A percentile compares a stretch with the other conserved stretches of the same genome.
Evolutionary conservation across 495 filamentous ascomycete genomes (phyloP).

Genomic region (Xeromyces bisporus): DNA sequence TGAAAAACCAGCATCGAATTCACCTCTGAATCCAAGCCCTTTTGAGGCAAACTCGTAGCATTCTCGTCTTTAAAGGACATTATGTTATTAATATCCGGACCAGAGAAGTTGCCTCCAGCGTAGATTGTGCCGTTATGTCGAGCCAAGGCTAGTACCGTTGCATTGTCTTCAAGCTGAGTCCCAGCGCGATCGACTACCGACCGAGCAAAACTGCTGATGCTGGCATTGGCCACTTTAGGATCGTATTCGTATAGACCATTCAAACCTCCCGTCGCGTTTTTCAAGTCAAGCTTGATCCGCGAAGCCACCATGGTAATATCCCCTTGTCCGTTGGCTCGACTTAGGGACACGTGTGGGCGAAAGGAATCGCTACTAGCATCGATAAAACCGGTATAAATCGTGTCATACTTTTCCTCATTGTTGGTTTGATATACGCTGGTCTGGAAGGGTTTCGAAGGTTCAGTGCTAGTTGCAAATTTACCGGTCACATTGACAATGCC

Average conservation of each 20-base stretch:
- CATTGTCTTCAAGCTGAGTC: constrained; percentile 41
- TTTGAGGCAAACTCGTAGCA: constrained; percentile 40
- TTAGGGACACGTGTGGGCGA: constrained; percentile 64
- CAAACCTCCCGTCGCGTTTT: constrained; percentile 47
- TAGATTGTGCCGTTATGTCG: constrained; percentile 45
- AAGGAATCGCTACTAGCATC: constrained; percentile 61
- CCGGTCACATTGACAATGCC: constrained; percentile 71
- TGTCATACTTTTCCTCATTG: constrained; percentile 84
- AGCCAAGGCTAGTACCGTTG: constrained; percentile 46
- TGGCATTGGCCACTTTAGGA: constrained; percentile 36
- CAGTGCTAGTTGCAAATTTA: constrained; percentile 37
- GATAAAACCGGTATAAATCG: constrained; percentile 68
- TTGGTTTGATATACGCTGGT: constrained; percentile 69
- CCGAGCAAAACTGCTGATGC: constrained; percentile 46
- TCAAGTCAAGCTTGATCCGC: constrained; percentile 57
- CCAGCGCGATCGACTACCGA: constrained; percentile 64
- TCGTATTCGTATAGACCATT: constrained; percentile 89
- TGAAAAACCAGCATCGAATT: constrained; percentile 47
- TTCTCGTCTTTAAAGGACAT: constrained; percentile 53
- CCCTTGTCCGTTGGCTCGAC: constrained; percentile 46
- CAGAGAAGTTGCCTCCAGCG: constrained; percentile 74
- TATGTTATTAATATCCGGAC: constrained; percentile 48
- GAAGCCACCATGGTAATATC: constrained; percentile 73
- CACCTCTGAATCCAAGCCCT: constrained; percentile 72
- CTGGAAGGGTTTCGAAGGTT: constrained; percentile 19